Conservation (phyloP, 1,284 basidiomycete species). For the Coriolopsis trogii region DNA sequence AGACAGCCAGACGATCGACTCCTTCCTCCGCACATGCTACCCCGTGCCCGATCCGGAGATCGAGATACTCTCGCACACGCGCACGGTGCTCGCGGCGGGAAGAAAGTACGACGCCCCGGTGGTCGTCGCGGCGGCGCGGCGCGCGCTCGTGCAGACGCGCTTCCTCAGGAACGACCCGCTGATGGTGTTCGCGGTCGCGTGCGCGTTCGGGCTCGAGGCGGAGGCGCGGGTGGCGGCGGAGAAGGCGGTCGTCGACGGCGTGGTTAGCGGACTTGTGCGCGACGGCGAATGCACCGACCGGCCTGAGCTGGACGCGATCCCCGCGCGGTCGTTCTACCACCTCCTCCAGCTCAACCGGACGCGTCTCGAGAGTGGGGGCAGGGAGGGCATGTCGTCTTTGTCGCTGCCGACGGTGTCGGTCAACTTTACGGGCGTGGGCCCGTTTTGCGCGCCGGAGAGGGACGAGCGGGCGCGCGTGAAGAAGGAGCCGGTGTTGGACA, state of each 20-base stretch:
- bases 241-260: not conserved
- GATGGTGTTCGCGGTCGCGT: conserved; percentile 37
- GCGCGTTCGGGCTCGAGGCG: conserved; percentile 29
- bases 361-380: not conserved
- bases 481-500: not conserved
- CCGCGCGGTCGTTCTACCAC: conserved; percentile 13
- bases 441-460: no score
- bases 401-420: no score
- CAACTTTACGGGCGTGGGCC: no score
- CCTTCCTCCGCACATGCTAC: conserved; percentile 20
- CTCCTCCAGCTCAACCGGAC: conserved; percentile 7
- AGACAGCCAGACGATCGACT: conserved; percentile 16
- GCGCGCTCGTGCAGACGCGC: not conserved
- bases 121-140: not conserved
- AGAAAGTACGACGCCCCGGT: conserved; percentile 17
- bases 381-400: no score
- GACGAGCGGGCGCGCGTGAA: no score
- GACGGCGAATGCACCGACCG: not conserved
- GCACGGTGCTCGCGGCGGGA: conserved; percentile 9
- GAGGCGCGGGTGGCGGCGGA: conserved; percentile 11
- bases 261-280: not conserved
- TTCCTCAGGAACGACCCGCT: conserved; percentile 29
- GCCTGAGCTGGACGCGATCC: conserved; percentile 2
- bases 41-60: conserved; percentile 10
- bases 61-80: not conserved